Evolutionary conservation across 345 rosid species (phyloP).

Genomic region (Gossypium anomalum): DNA sequence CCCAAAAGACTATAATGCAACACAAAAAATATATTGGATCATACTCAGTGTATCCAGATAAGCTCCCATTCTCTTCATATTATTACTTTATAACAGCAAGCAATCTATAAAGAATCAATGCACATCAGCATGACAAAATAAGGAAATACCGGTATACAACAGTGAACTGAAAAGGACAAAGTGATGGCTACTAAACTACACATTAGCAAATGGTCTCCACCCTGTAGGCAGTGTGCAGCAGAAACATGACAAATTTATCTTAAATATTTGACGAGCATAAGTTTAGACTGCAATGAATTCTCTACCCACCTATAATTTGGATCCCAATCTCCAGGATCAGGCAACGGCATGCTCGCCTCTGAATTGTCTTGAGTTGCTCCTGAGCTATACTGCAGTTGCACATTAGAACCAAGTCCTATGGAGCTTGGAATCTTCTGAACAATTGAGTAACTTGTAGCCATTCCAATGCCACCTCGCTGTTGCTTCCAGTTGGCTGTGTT

Average conservation of each 20-base stretch:
- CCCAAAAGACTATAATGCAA: not conserved
- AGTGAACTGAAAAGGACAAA: not conserved
- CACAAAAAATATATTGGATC: not conserved
- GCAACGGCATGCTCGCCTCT: conserved; percentile 55
- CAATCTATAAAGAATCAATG: not conserved
- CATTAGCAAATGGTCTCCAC: not conserved
- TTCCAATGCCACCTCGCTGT: conserved; percentile 53
- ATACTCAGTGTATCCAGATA: not conserved
- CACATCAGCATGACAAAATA: not conserved
- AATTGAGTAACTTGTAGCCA: conserved; percentile 38
- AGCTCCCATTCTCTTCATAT: not conserved
- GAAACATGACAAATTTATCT: conserved; percentile 1
- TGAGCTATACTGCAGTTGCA: conserved; percentile 36
- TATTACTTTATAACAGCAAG: conserved; percentile 1
- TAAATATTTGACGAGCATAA: not conserved
- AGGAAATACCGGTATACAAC: not conserved
- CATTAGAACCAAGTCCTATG: conserved; percentile 31
- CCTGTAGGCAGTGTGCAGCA: not conserved
- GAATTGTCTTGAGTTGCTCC: conserved; percentile 47
- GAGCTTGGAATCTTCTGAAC: conserved; percentile 49
- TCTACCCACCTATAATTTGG: conserved; percentile 84
- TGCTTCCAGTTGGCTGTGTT: conserved; percentile 48
- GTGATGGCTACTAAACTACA: not conserved
- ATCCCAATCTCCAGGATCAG: conserved; percentile 99
- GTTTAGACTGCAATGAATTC: conserved; percentile 6